Conservation (phyloP, 2,329 filamentous ascomycete species). For the Curvularia eragrostidis region DNA sequence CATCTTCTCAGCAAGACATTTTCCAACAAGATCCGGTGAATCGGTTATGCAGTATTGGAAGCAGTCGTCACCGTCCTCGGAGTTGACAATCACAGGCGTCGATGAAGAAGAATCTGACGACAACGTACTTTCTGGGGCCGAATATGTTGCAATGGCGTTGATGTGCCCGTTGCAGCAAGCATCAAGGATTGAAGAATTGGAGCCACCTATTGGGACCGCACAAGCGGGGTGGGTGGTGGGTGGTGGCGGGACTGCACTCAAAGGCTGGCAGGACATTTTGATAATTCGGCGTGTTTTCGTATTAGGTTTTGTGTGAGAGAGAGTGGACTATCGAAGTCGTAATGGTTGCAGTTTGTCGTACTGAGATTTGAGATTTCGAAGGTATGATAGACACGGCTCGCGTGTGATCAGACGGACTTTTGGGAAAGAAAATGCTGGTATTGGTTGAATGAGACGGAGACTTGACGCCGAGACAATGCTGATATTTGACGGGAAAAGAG, state of each 20-base stretch:
- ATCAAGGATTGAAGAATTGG: constrained; percentile 39
- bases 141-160: constrained; percentile 34
- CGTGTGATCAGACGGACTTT: not conserved
- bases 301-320: not conserved
- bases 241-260: constrained; percentile 28
- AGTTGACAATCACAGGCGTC: constrained; percentile 18
- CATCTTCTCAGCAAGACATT: constrained; percentile 24
- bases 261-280: constrained; percentile 25
- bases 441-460: not conserved
- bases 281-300: not conserved
- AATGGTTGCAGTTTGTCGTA: not conserved
- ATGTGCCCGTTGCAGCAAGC: constrained; percentile 42
- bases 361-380: not conserved
- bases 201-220: constrained; percentile 36
- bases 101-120: constrained; percentile 3
- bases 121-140: constrained; percentile 15
- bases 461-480: constrained; percentile 13
- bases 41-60: constrained; percentile 38
- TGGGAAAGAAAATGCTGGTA: not conserved
- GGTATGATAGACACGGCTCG: constrained; percentile 8
- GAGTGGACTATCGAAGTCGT: not conserved
- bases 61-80: constrained; percentile 25
- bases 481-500: constrained; percentile 7
- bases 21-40: constrained; percentile 15
- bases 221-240: constrained; percentile 33